Evolutionary conservation across 495 filamentous ascomycete genomes (phyloP).

Genomic region (Aspergillus ellipticus): DNA sequence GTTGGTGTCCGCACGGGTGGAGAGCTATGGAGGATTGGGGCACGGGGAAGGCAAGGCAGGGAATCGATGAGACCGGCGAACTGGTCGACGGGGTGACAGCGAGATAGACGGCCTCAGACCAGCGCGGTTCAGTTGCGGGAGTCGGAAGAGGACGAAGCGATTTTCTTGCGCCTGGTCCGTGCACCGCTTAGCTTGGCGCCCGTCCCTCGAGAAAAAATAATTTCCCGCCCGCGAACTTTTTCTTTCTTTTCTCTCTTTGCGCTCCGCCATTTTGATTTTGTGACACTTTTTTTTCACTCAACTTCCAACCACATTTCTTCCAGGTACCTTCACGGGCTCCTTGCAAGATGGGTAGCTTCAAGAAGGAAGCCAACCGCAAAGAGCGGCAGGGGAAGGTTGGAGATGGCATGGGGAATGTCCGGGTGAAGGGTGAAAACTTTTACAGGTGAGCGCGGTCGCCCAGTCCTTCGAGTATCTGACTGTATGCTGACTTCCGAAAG

Average conservation of each 20-base stretch:
- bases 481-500: constrained; percentile 32
- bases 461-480: neutral
- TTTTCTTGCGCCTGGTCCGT: constrained; percentile 41
- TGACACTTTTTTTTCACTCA: constrained; percentile 28
- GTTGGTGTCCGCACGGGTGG: neutral
- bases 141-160: constrained; percentile 40
- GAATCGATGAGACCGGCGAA: neutral
- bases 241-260: constrained; percentile 34
- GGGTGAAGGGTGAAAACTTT: constrained; percentile 93
- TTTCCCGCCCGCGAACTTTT: constrained; percentile 23
- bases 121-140: constrained; percentile 18
- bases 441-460: constrained; percentile 54
- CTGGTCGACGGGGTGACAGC: constrained; percentile 7
- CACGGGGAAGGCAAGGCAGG: neutral
- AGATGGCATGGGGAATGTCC: constrained; percentile 87
- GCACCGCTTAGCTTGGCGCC: constrained; percentile 38
- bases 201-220: constrained; percentile 29
- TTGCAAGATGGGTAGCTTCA: constrained; percentile 81
- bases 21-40: neutral
- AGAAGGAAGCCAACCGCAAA: constrained; percentile 85
- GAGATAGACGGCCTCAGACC: constrained; percentile 9
- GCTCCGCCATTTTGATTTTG: constrained; percentile 35
- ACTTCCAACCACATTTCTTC: constrained; percentile 22
- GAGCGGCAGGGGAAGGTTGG: constrained; percentile 74
- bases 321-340: constrained; percentile 18